Evolutionary conservation across 1,284 basidiomycete genomes (phyloP).

Genomic region (Anthracocystis setariae): DNA sequence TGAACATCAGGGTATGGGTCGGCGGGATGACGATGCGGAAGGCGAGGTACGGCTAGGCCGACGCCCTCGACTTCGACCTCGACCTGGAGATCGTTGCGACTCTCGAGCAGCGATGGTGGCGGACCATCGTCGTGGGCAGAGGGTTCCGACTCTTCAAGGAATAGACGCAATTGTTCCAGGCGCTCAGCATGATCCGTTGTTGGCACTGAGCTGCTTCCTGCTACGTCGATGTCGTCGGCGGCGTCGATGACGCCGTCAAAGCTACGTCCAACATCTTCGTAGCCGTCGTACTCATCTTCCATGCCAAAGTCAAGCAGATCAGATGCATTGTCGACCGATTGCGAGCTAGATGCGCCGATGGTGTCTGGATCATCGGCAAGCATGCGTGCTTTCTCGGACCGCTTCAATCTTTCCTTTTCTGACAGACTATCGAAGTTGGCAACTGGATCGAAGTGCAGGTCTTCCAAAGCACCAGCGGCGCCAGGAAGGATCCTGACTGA

Average conservation of each 20-base stretch:
- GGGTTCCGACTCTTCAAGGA: slow-evolving; percentile 32
- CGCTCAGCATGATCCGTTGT: slow-evolving; percentile 33
- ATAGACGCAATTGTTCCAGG: slow-evolving; percentile 41
- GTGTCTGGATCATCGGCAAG: slow-evolving; percentile 10
- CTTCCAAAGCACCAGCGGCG: slow-evolving; percentile 48
- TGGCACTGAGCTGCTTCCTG: slow-evolving; percentile 16
- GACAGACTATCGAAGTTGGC: slow-evolving; percentile 2
- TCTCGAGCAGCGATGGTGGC: slow-evolving; percentile 54
- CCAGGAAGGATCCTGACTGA: slow-evolving; percentile 58
- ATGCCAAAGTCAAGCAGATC: slow-evolving; percentile 47
- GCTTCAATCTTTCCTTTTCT: slow-evolving; percentile 36
- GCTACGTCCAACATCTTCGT: slow-evolving; percentile 53
- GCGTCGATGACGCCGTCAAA: slow-evolving; percentile 37
- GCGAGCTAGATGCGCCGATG: slow-evolving; percentile 19
- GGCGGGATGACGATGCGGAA: slow-evolving; percentile 28
- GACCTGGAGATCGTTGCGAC: slow-evolving; percentile 55
- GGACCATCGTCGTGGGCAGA: slow-evolving; percentile 37
- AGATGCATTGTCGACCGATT: not conserved
- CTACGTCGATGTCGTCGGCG: slow-evolving; percentile 8
- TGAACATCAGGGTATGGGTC: slow-evolving; percentile 21
- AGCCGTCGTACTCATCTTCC: slow-evolving; percentile 59
- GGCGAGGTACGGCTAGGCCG: slow-evolving; percentile 52
- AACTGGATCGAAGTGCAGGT: not conserved
- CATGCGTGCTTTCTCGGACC: slow-evolving; percentile 42
- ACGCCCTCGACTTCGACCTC: slow-evolving; percentile 63